Conservation (phyloP, 176 grass and related monocot genomes). For the Cenchrus americanus region DNA sequence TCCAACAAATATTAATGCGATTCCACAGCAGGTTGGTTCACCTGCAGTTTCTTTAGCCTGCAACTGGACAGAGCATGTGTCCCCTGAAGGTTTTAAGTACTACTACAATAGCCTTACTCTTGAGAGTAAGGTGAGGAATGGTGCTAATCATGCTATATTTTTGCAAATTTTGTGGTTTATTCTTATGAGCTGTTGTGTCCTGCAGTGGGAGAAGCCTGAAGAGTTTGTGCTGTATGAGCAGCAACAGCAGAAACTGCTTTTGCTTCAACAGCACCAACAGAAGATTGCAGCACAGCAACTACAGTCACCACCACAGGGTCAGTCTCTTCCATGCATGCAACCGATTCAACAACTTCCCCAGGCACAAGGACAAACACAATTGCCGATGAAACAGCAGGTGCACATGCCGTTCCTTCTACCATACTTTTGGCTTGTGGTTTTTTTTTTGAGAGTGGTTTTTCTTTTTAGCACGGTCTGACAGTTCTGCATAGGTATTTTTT, state of each 20-base stretch:
- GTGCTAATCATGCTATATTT: slow-evolving; percentile 14
- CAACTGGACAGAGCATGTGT: slow-evolving; percentile 96
- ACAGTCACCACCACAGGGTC: slow-evolving; percentile 71
- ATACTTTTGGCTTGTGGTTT: slow-evolving; percentile 38
- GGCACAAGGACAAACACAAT: slow-evolving; percentile 71
- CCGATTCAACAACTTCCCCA: slow-evolving; percentile 66
- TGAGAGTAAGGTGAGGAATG: slow-evolving; percentile 86
- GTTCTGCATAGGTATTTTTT: slow-evolving; percentile 20
- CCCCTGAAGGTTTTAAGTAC: slow-evolving; percentile 97
- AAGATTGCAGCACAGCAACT: slow-evolving; percentile 83
- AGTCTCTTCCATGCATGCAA: slow-evolving; percentile 61
- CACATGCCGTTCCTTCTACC: slow-evolving; percentile 51
- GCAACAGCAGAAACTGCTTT: slow-evolving; percentile 82
- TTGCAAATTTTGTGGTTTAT: not conserved
- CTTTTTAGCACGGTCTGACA: slow-evolving; percentile 16
- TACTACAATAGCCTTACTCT: slow-evolving; percentile 89
- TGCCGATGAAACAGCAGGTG: slow-evolving; percentile 78
- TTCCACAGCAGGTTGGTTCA: slow-evolving; percentile 56
- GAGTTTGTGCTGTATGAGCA: slow-evolving; percentile 90
- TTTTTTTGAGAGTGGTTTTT: slow-evolving; percentile 30
- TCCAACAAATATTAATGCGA: slow-evolving; percentile 51
- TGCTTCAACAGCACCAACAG: slow-evolving; percentile 94
- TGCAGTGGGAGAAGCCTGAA: slow-evolving; percentile 98
- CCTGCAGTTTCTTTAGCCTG: slow-evolving; percentile 76
- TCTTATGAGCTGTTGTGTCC: slow-evolving; percentile 27